Evolutionary conservation across 2,329 filamentous ascomycete species (phyloP).

Genomic region (Taxawa tesnikishii): DNA sequence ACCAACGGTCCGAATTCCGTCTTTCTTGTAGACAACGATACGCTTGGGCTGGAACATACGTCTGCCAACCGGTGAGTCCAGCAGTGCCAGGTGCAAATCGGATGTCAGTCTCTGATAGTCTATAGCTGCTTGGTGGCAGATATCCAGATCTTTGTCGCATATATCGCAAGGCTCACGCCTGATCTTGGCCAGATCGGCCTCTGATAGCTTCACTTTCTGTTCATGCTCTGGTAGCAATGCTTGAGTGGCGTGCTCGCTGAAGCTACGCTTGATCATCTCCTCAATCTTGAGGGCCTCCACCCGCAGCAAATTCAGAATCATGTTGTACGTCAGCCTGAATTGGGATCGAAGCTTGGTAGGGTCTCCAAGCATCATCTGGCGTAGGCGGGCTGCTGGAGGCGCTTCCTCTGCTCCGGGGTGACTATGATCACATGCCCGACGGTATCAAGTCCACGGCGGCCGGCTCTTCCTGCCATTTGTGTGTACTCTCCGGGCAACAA

Average conservation of each 20-base stretch:
- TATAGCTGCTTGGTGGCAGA: conserved; percentile 71
- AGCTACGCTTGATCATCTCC: conserved; percentile 99
- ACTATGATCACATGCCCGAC: conserved; percentile 95
- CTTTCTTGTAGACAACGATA: conserved; percentile 67
- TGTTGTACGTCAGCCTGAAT: conserved; percentile 96
- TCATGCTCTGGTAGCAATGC: conserved; percentile 90
- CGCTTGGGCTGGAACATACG: conserved; percentile 66
- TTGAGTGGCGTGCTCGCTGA: conserved; percentile 95
- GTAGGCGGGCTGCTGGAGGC: conserved; percentile 68
- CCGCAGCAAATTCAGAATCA: conserved; percentile 91
- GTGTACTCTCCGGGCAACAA: conserved; percentile 92
- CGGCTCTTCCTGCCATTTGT: conserved; percentile 94
- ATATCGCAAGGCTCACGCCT: conserved; percentile 72
- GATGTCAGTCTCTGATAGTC: conserved; percentile 67
- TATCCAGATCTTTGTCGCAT: conserved; percentile 69
- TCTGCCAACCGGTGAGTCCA: conserved; percentile 71
- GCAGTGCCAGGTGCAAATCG: conserved; percentile 64
- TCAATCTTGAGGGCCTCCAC: conserved; percentile 97
- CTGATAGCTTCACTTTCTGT: conserved; percentile 82
- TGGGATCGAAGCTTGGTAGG: conserved; percentile 92
- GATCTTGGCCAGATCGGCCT: conserved; percentile 82
- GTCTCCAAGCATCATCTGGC: conserved; percentile 91
- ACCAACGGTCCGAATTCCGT: conserved; percentile 71
- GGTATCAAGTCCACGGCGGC: conserved; percentile 80
- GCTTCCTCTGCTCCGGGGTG: conserved; percentile 71